Evolutionary conservation across 2,329 filamentous ascomycete genomes (phyloP), one percentile per base, ranked within the genome.

Genomic region (Exophiala mesophila): DNA sequence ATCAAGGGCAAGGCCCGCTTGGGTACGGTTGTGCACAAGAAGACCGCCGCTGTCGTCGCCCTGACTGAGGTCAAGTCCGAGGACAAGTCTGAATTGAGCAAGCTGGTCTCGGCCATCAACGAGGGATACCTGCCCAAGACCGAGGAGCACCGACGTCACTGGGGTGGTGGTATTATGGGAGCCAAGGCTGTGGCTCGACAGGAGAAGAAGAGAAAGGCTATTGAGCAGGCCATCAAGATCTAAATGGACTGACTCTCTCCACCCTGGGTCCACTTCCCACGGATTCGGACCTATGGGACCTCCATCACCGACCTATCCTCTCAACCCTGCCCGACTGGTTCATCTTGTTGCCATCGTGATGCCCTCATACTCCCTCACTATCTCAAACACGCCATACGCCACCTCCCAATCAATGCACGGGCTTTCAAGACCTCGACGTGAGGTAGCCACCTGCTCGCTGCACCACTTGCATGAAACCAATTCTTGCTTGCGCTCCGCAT

Each of bases 1-100:
- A 82, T 98, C 68, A 98, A 98, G 87, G 92, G 92, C 77, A 98
- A 98, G 86, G 92, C 92, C 59, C 84, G 92, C 75, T 87, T 98
- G 63, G 92, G 92, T 61, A 97, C 92, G 51, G 90, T 98, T 60
- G 90, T 98, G 58, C 90, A 98, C 85, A 96, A 98, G 85, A 98
- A 98, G 92, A 98, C 92, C 58, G 88, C 92, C 60, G 92, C 92
- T 56, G 92, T 96, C 59, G 79, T 97, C 60, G 92, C 92, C 61
- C 67, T 98, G 61, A 96, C 92, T 51, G 94, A 98, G 78, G 88
- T 96, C 66, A 89, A 92, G 70, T 80, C 85, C 37, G 92, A 98
- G 80, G 94, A 98, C 80, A 97, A 97, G 86, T 82, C 76, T 59
- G 94, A 97, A 81, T 83, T 96, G 59, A 85, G 88, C 72, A 98